Base-by-base conservation (phyloP, 371 early-diverging fungal species). In the Batkoa obscura region DNA sequence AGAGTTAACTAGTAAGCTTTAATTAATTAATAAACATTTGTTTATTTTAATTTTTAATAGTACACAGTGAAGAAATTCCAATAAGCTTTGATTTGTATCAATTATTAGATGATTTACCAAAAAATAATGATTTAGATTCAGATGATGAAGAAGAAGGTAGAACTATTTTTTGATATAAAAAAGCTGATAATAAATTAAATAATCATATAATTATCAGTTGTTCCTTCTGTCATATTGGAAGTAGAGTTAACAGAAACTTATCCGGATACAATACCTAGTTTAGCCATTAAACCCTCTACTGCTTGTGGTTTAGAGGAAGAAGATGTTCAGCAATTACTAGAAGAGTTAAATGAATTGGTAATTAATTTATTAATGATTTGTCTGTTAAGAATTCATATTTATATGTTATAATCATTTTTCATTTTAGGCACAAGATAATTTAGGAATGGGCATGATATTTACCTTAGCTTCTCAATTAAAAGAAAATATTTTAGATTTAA, bases 401-500 rank as follows among this genome's bases (percentile, higher is more conserved):
- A 42, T 58, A 37, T 39, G 23, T 56, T 31, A 30, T n/a, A 47
- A 43, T 2, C 8, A 38, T 42, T 33, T 34, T 51, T 30, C 42
- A 47, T 8, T 49, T 38, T 61, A 67, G 78, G 83, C 74, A 0
- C 82, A 83, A 55, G 83, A 86, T 51, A 78, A 79, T 53, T 60
- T 86, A 50, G 95, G 95, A 17, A 91, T 92, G 90, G 89, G 79
- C 34, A 87, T 90, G 88, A 78, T 90, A 32, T 95, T 92, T 62
- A 75, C 83, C 8, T 73, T 95, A 74, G 84, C 81, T 2, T 74
- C 86, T 17, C 62, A 68, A 0, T 74, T 86, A 17, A 86, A 86
- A 63, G 94, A 93, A 59, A 65, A 61, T 4, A 63, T 88, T 31
- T 80, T 79, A 55, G 71, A 74, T 55, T 65, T 82, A 30, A 66